Evolutionary conservation across 176 grass and related monocot species (phyloP).

Genomic region (Raddia guianensis): DNA sequence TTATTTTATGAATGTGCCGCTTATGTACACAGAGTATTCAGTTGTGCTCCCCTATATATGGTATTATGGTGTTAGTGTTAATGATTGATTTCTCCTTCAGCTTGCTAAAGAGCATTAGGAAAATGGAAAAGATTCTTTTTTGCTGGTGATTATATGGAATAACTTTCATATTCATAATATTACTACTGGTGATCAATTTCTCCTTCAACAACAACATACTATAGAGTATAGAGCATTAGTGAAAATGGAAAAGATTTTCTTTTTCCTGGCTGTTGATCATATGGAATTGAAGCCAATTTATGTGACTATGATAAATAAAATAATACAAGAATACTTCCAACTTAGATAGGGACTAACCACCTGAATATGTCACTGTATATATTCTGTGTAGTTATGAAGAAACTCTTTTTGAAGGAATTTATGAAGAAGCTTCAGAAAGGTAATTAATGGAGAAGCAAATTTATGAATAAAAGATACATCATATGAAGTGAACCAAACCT

Average conservation of each 20-base stretch:
- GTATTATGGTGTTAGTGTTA: not conserved
- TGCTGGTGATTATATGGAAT: not conserved
- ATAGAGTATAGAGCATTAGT: not conserved
- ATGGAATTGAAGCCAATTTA: constrained; percentile 1
- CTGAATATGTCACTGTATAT: constrained; percentile 2
- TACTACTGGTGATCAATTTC: not conserved
- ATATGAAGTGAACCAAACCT: constrained; percentile 65
- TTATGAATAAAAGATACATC: constrained; percentile 26
- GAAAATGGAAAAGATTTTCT: not conserved
- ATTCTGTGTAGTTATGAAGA: not conserved
- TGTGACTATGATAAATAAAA: constrained; percentile 16
- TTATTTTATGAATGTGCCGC: not conserved
- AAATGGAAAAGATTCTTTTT: not conserved
- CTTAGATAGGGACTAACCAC: constrained; percentile 14
- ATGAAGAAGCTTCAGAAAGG: not conserved
- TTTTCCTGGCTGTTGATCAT: not conserved
- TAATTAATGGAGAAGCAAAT: not conserved
- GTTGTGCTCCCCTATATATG: too few species aligned
- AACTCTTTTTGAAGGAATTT: not conserved
- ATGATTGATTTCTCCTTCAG: not conserved
- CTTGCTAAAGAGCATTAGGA: not conserved
- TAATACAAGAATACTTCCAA: not conserved
- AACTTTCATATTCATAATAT: not conserved
- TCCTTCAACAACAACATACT: not conserved
- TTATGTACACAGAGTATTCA: not conserved